Evolutionary conservation across 106 monocot genomes (phyloP).

Genomic region (Dioscorea zingiberensis): DNA sequence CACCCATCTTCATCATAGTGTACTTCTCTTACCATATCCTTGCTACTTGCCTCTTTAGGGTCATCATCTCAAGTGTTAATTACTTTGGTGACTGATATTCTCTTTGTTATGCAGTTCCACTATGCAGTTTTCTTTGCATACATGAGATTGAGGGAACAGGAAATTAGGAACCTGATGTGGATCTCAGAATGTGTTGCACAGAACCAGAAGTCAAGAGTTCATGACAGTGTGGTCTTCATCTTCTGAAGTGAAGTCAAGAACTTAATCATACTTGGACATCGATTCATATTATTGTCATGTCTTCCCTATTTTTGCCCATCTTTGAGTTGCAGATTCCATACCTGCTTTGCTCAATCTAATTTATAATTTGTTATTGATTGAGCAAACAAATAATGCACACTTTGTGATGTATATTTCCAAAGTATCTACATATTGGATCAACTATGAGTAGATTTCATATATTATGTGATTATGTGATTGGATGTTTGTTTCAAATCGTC

Average conservation of each 20-base stretch:
- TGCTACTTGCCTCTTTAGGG: neutral
- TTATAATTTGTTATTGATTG: too few species aligned
- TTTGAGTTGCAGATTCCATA: too few species aligned
- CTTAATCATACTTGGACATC: too few species aligned
- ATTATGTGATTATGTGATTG: too few species aligned
- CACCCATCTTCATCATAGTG: neutral
- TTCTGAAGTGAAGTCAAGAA: neutral
- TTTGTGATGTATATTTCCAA: too few species aligned
- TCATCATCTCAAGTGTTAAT: neutral
- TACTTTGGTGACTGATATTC: neutral
- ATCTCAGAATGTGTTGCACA: slow-evolving; percentile 96
- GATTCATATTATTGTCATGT: too few species aligned
- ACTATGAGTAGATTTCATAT: too few species aligned
- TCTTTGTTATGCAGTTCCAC: slow-evolving; percentile 65
- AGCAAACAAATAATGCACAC: too few species aligned
- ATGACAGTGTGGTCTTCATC: slow-evolving; percentile 6
- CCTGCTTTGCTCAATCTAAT: too few species aligned
- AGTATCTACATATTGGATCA: too few species aligned
- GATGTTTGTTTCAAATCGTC: too few species aligned
- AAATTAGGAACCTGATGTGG: slow-evolving; percentile 98
- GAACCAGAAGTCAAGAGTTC: slow-evolving; percentile 61
- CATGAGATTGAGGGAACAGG: slow-evolving; percentile 19
- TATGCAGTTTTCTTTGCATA: slow-evolving; percentile 94
- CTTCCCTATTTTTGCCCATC: too few species aligned
- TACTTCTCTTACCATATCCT: neutral